These are phyloP conservation scores for Coemansia reversa DNA, from an alignment of 192 early-diverging fungal genomes.

Conservation along the genomic window DNA sequence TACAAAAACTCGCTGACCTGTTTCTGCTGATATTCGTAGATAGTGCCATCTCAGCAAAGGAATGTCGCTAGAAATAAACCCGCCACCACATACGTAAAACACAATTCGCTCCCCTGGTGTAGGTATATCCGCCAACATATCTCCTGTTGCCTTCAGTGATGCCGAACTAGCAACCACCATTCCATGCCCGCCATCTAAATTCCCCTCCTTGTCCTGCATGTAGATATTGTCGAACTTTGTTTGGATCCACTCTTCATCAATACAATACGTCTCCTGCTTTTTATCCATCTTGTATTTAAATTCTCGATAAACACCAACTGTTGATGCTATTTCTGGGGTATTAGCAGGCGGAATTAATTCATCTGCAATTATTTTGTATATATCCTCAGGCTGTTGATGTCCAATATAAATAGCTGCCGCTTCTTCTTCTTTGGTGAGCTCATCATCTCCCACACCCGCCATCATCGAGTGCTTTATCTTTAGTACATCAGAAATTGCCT, in stretches of 20 bases:
- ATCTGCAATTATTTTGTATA: background rate
- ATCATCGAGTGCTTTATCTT: background rate
- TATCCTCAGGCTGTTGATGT: background rate
- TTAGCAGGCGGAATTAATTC: background rate
- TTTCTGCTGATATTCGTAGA: constrained; percentile 16
- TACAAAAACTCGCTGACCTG: constrained; percentile 29
- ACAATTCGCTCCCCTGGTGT: constrained; percentile 17
- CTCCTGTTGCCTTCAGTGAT: background rate
- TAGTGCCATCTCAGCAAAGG: constrained; percentile 14
- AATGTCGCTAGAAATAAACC: constrained; percentile 17
- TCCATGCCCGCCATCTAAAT: constrained; percentile 3
- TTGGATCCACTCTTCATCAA: constrained; percentile 1
- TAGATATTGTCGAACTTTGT: constrained; percentile 7
- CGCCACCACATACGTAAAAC: constrained; percentile 22
- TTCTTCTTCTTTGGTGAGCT: constrained; percentile 13
- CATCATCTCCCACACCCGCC: constrained; percentile 20
- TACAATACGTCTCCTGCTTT: constrained; percentile 15
- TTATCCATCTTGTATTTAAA: constrained; percentile 11
- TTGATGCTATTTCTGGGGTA: constrained; percentile 8
- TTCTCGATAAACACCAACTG: constrained; percentile 2
- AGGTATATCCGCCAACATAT: constrained; percentile 4
- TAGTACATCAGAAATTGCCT: background rate
- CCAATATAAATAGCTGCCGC: background rate
- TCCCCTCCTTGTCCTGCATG: constrained; percentile 3
- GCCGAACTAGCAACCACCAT: constrained; percentile 21